Evolutionary conservation across 257 asterid species (phyloP), one percentile per base, ranked within the genome.

Genomic region (Ilex aquifolium): DNA sequence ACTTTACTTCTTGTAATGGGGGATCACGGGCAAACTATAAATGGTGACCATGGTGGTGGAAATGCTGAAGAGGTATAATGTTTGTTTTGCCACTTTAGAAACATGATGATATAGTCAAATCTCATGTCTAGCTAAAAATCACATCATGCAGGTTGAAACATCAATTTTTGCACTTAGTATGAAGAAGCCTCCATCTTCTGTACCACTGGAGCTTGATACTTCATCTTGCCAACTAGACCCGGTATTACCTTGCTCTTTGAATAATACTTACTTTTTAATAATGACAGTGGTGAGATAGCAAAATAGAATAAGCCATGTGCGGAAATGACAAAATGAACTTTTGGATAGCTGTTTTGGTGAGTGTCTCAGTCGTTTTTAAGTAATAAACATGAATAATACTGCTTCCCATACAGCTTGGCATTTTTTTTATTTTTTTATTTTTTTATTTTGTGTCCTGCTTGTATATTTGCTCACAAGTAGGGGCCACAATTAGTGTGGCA

Each of bases 1-100:
- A 86, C 98, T 44, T 71, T 91, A 95, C 97, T 91, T 74, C 86
- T 91, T 74, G 97, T 91, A 59, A 91, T 91, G 98, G 98, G 98
- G 52, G 98, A 91, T 81, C 98, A 91, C 44, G 98, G 98, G 72
- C 98, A 91, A 77, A 91, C 98, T 64, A 60, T 88, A 58, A 91
- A 91, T 64, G 97, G 98, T 44, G 97, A 88, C 76, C 98, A 91
- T 69, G 98, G 98, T 14, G 96, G 98, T 69, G 98, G 96, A 75
- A 80, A 87, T 74, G 82, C 95, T 13, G 98, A 91, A 74, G 98
- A 91, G 97, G 97, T 90, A 29, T 32, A 13, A 49, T 62, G 61
- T 72, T 70, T 65, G 69, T 48, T 2, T 27, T 13, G 44, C 27
- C 60, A 10, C 62, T 51, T 29, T 39, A 55, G 6, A 46, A 29